Percentiles rank a stretch among this genome's conserved stretches.
Evolutionary conservation across 164 flowering plant species (phyloP).

Genomic region (Pachysandra terminalis): DNA sequence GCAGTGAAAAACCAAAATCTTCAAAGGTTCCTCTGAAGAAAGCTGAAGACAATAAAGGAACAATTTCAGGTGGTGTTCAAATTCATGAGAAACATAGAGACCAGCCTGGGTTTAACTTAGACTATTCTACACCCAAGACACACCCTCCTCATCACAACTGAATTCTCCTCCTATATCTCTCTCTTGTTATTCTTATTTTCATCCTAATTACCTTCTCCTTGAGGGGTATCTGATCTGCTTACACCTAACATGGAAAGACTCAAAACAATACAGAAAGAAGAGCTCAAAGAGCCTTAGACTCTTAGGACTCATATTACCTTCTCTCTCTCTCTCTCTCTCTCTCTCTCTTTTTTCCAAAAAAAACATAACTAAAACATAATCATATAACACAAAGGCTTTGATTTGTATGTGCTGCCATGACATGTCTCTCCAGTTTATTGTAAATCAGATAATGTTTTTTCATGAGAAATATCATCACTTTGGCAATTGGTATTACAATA

Average conservation of each 20-base stretch:
- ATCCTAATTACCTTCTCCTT: too few relatives aligned
- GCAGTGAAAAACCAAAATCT: constrained; percentile 8
- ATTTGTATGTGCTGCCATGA: constrained; percentile 12
- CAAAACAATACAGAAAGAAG: constrained; percentile 2
- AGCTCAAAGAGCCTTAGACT: background rate
- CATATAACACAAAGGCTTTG: constrained; percentile 3
- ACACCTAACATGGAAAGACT: background rate
- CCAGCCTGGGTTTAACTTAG: constrained; percentile 33
- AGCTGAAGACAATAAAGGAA: constrained; percentile 1
- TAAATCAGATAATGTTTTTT: constrained; percentile 9
- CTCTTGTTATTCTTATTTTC: background rate
- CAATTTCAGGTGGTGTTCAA: constrained; percentile 21
- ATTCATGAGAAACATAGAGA: constrained; percentile 21
- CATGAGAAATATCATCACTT: background rate
- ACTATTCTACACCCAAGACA: constrained; percentile 58
- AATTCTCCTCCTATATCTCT: constrained; percentile 7
- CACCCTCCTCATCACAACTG: constrained; percentile 76
- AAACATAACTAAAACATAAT: too few relatives aligned
- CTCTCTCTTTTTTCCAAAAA: too few relatives aligned
- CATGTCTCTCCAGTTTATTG: constrained; percentile 3
- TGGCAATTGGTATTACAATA: background rate
- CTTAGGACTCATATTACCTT: background rate
- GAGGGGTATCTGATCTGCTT: too few relatives aligned
- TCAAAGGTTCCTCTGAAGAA: constrained; percentile 10
- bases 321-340: too few relatives aligned